Conservation (phyloP, 169 alveolate species). For the Theileria luwenshuni region DNA sequence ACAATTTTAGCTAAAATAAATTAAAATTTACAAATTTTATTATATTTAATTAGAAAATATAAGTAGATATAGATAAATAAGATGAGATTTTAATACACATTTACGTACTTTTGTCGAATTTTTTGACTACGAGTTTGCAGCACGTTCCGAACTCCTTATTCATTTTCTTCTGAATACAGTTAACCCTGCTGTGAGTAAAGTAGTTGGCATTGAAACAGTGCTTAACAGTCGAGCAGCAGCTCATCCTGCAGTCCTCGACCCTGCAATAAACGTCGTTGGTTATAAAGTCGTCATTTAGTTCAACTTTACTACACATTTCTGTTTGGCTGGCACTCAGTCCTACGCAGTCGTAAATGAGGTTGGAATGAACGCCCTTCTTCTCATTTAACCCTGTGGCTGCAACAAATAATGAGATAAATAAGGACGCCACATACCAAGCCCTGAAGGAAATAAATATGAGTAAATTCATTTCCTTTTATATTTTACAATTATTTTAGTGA, state of each 20-base stretch:
- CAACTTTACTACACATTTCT: slow-evolving; percentile 5
- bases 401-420: background rate
- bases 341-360: no score
- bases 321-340: background rate
- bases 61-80: background rate
- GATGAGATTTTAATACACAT: background rate
- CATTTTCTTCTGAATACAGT: slow-evolving; percentile 13
- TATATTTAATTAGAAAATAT: background rate
- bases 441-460: background rate
- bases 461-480: background rate
- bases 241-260: slow-evolving; percentile 19
- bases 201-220: slow-evolving; percentile 13
- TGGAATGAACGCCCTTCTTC: background rate
- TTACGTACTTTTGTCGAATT: slow-evolving; percentile 1
- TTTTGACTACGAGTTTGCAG: slow-evolving; percentile 9
- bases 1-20: slow-evolving; percentile 36
- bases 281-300: slow-evolving; percentile 8
- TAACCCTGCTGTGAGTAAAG: background rate
- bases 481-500: background rate
- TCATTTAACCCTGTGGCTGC: background rate
- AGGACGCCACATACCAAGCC: background rate
- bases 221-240: slow-evolving; percentile 21
- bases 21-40: background rate
- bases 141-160: slow-evolving; percentile 21
- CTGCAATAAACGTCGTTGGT: background rate